Conservation (phyloP, 2,329 filamentous ascomycete genomes). For the Aureobasidium sp. region DNA sequence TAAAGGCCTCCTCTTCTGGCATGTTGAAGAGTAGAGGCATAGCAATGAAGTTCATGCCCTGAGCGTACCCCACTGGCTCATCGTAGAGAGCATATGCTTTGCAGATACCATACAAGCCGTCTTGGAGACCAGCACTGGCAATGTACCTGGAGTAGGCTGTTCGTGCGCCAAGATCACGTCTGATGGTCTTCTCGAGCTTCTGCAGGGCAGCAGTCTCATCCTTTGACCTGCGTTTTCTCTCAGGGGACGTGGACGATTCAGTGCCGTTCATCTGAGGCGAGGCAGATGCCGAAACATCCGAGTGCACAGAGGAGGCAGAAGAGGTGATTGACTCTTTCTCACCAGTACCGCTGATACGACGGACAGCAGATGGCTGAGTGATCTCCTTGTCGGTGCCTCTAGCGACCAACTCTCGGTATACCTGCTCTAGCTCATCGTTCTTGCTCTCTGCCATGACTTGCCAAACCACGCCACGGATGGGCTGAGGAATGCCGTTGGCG, state of each 20-base stretch:
- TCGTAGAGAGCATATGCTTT: conserved; percentile 97
- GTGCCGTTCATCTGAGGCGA: not conserved
- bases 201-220: conserved; percentile 66
- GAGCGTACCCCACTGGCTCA: conserved; percentile 89
- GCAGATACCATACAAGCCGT: conserved; percentile 89
- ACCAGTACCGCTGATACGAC: conserved; percentile 43
- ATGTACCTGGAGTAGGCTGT: conserved; percentile 98
- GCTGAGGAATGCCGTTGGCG: conserved; percentile 85
- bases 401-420: conserved; percentile 76
- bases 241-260: conserved; percentile 41
- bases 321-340: conserved; percentile 65
- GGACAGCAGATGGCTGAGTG: conserved; percentile 19
- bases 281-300: conserved; percentile 56
- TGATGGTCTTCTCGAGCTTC: conserved; percentile 87
- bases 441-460: conserved; percentile 95
- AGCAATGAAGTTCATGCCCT: conserved; percentile 97
- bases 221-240: conserved; percentile 71
- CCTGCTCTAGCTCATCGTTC: conserved; percentile 76
- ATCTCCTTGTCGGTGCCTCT: conserved; percentile 73
- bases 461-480: conserved; percentile 97
- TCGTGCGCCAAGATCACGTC: conserved; percentile 79
- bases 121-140: conserved; percentile 82
- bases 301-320: conserved; percentile 78
- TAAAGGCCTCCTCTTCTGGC: conserved; percentile 96
- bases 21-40: conserved; percentile 98